phyloP scores from a whole-genome alignment of 352 stramenopile species.

The Pythium graminicola region DNA sequence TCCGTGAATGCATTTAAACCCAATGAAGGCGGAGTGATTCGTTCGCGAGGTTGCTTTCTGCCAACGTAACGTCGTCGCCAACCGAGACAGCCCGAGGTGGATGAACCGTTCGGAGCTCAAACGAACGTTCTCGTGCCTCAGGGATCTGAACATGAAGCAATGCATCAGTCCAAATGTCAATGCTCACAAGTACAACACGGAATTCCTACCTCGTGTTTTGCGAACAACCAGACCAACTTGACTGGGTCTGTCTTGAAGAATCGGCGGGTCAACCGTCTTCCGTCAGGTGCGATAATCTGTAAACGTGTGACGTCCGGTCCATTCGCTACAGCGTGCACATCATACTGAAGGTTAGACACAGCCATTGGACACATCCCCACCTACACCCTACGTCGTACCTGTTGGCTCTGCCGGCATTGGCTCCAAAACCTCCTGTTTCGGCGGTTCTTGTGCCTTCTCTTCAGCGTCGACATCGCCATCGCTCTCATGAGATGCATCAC shows the following conservation, averaged over 20 bases:
- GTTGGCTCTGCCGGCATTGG: constrained; percentile 45
- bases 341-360: not conserved
- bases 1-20: constrained; percentile 16
- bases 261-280: constrained; percentile 53
- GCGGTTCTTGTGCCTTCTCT: constrained; percentile 31
- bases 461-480: constrained; percentile 36
- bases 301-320: constrained; percentile 50
- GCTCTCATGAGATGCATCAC: constrained; percentile 28
- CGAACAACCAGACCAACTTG: constrained; percentile 58
- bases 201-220: constrained; percentile 54
- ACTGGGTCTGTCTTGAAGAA: constrained; percentile 70
- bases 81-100: constrained; percentile 46
- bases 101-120: constrained; percentile 70
- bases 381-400: constrained; percentile 26
- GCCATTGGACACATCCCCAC: not conserved
- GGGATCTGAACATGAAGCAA: constrained; percentile 31
- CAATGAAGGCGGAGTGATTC: constrained; percentile 77
- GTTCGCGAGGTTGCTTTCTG: constrained; percentile 65
- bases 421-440: constrained; percentile 24
- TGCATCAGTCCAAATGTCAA: not conserved
- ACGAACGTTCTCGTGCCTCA: constrained; percentile 54
- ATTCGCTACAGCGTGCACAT: constrained; percentile 27
- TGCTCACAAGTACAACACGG: not conserved
- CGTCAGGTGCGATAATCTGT: constrained; percentile 63
- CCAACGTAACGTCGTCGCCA: constrained; percentile 46